A percentile compares a stretch with the other conserved stretches of the same genome.
Evolutionary conservation across 179 eudicot species (phyloP).

Genomic region (Vitellaria paradoxa): DNA sequence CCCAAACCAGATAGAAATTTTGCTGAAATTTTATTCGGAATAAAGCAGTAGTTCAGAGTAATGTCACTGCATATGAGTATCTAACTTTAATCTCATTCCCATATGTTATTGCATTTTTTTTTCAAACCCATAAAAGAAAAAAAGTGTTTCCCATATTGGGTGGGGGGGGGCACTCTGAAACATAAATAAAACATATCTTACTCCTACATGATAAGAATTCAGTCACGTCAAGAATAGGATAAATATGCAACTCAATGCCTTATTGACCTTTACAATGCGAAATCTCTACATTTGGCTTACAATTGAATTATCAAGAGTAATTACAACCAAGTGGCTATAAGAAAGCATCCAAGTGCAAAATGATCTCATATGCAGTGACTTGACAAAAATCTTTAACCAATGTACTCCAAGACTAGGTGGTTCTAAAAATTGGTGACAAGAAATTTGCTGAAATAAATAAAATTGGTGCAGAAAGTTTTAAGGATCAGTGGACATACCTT

Average conservation of each 20-base stretch:
- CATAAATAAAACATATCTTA: neutral
- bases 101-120: neutral
- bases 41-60: neutral
- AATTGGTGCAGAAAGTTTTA: neutral
- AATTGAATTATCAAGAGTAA: neutral
- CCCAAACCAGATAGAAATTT: neutral
- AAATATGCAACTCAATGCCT: too few relatives aligned
- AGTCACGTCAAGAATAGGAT: too few relatives aligned
- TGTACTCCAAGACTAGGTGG: neutral
- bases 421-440: neutral
- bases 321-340: neutral
- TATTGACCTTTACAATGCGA: neutral
- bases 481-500: conserved; percentile 49
- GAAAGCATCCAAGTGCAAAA: neutral
- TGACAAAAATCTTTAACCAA: neutral
- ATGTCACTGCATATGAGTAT: neutral
- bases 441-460: neutral
- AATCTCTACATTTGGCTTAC: too few relatives aligned
- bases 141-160: neutral
- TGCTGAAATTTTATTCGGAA: neutral
- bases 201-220: neutral
- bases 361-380: neutral
- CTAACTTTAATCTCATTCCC: neutral
- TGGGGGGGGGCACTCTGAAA: too few relatives aligned
- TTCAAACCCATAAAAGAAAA: neutral